Conservation (phyloP, 306 rosid genomes). For the Cucumis sativus region DNA sequence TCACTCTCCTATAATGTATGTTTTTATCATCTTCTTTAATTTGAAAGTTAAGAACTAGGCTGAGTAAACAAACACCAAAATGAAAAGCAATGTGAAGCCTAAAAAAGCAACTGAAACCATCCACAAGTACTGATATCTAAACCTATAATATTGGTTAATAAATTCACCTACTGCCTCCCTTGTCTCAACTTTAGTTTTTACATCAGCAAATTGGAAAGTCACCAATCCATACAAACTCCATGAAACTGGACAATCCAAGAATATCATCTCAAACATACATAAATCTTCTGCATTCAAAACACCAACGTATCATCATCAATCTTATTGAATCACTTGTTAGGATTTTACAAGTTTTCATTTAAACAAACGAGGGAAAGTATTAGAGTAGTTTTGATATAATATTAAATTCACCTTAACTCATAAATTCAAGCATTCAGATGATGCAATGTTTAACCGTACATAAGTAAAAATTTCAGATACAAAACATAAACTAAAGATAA, state of each 20-base stretch:
- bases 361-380: too few species aligned
- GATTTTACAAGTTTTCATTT: too few species aligned
- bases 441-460: too few species aligned
- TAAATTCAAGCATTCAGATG: too few species aligned
- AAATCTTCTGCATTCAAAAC: constrained; percentile 16
- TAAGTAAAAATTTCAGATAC: too few species aligned
- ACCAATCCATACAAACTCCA: constrained; percentile 31
- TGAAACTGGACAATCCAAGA: constrained; percentile 18
- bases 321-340: background rate
- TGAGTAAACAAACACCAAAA: background rate
- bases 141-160: constrained; percentile 15
- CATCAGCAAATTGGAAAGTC: constrained; percentile 19
- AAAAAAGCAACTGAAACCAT: constrained; percentile 14
- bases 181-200: constrained; percentile 16
- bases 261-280: constrained; percentile 26
- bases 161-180: constrained; percentile 22
- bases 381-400: too few species aligned
- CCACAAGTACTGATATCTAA: constrained; percentile 17
- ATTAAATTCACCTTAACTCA: too few species aligned
- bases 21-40: constrained; percentile 10
- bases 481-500: too few species aligned
- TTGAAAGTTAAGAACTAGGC: constrained; percentile 19
- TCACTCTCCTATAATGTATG: background rate
- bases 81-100: constrained; percentile 14
- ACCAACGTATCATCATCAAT: background rate